A percentile compares a stretch with the other conserved stretches of the same genome.
phyloP scores from a whole-genome alignment of 441 rosid genomes.

The Adansonia madagascariensis region DNA sequence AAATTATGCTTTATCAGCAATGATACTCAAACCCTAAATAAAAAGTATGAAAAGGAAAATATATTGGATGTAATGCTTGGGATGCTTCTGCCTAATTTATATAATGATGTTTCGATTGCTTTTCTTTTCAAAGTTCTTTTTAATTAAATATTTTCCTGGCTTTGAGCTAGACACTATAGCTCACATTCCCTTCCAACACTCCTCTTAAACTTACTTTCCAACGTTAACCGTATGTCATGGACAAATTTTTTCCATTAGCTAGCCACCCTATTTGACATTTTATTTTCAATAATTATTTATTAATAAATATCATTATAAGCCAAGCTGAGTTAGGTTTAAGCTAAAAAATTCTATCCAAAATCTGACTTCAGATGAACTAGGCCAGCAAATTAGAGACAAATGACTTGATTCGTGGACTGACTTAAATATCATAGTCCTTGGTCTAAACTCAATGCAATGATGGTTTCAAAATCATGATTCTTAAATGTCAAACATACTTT shows the following conservation, averaged over 20 bases:
- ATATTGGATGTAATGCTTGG: background rate
- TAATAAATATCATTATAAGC: too few species aligned
- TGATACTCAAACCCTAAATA: conserved; percentile 10
- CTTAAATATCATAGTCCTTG: too few species aligned
- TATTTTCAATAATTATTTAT: too few species aligned
- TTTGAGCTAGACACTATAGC: background rate
- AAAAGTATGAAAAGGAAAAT: background rate
- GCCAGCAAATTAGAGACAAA: too few species aligned
- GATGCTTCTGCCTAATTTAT: background rate
- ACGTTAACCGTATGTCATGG: background rate
- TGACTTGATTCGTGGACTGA: too few species aligned
- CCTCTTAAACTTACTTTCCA: background rate
- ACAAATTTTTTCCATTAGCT: too few species aligned
- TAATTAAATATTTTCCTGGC: background rate
- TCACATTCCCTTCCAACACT: conserved; percentile 8
- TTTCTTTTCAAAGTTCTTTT: background rate
- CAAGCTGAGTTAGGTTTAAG: too few species aligned
- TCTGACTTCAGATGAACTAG: too few species aligned
- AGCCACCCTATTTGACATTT: background rate
- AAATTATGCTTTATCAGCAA: background rate
- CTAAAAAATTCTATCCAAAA: too few species aligned
- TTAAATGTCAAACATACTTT: too few species aligned
- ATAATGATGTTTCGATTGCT: conserved; percentile 3
- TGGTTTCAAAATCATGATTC: too few species aligned
- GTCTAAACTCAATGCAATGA: too few species aligned